Percentiles rank a stretch among this genome's conserved stretches.
phyloP scores from a whole-genome alignment of 148 eudicot genomes.

The Fagopyrum esculentum region DNA sequence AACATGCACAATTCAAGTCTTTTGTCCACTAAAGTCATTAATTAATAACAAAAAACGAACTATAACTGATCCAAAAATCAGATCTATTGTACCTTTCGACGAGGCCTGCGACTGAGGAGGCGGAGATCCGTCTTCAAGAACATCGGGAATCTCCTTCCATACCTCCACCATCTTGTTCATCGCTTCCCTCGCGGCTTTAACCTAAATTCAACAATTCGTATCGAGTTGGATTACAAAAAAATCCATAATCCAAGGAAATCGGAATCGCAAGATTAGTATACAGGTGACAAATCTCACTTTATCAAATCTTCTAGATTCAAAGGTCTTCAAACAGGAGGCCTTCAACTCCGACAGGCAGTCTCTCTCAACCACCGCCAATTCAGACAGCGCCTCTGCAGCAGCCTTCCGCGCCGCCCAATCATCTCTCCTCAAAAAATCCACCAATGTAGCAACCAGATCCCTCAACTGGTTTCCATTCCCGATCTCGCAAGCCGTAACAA shows the following conservation, averaged over 20 bases:
- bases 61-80: not conserved
- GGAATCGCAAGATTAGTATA: not conserved
- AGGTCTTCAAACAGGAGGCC: slow-evolving; percentile 49
- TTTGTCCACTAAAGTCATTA: not conserved
- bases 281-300: slow-evolving; percentile 35
- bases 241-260: not conserved
- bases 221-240: not conserved
- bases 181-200: slow-evolving; percentile 81
- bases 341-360: slow-evolving; percentile 51
- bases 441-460: slow-evolving; percentile 49
- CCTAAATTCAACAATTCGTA: slow-evolving; percentile 29
- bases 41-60: not conserved
- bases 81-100: slow-evolving; percentile 42
- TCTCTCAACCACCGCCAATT: slow-evolving; percentile 55
- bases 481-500: slow-evolving; percentile 43
- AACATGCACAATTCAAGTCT: not conserved
- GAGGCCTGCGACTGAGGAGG: slow-evolving; percentile 48
- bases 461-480: slow-evolving; percentile 32
- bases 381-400: slow-evolving; percentile 63
- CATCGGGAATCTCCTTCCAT: slow-evolving; percentile 87
- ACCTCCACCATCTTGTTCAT: slow-evolving; percentile 65
- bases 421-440: slow-evolving; percentile 59
- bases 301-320: slow-evolving; percentile 71
- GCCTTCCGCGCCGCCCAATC: slow-evolving; percentile 90
- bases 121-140: slow-evolving; percentile 46